phyloP scores from a whole-genome alignment of 2,329 filamentous ascomycete species.

The Furcasterigmium furcatum region DNA sequence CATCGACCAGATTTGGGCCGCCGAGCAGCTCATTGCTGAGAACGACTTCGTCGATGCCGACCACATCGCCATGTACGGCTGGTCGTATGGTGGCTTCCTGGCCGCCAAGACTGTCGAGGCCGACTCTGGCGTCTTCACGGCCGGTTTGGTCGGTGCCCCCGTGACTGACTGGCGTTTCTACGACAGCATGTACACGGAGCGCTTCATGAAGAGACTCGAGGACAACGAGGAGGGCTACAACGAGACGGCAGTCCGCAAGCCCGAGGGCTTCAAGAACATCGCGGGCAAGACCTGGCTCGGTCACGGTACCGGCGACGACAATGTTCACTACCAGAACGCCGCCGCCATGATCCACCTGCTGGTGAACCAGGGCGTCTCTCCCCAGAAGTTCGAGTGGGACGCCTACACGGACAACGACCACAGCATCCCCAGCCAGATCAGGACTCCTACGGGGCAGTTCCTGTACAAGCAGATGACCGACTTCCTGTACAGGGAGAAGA shows the following conservation, averaged over 20 bases:
- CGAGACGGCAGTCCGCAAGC: conserved; percentile 53
- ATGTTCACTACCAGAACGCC: conserved; percentile 68
- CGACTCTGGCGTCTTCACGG: conserved; percentile 57
- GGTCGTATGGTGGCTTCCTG: conserved; percentile 67
- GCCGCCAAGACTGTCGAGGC: conserved; percentile 63
- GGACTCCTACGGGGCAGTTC: conserved; percentile 29
- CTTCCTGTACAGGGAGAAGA: conserved; percentile 59
- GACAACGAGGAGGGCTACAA: conserved; percentile 59
- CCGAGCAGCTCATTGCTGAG: conserved; percentile 46
- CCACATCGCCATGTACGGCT: conserved; percentile 66
- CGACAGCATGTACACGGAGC: conserved; percentile 68
- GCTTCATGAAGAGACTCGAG: conserved; percentile 64
- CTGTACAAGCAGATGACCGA: conserved; percentile 62
- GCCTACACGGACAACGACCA: conserved; percentile 67
- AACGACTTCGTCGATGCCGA: conserved; percentile 52
- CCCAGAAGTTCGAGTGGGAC: conserved; percentile 59
- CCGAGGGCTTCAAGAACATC: conserved; percentile 59
- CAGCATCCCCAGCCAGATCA: conserved; percentile 43
- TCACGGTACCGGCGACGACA: conserved; percentile 68
- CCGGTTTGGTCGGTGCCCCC: conserved; percentile 62
- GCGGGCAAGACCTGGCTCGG: conserved; percentile 58
- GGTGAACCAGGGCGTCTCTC: conserved; percentile 54
- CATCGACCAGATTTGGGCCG: conserved; percentile 65
- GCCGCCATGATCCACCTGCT: conserved; percentile 61
- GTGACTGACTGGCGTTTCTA: conserved; percentile 70